Percentiles rank a stretch among this genome's conserved stretches.
phyloP scores from a whole-genome alignment of 2,329 filamentous ascomycete species.

The Teratosphaeria epicoccoides region DNA sequence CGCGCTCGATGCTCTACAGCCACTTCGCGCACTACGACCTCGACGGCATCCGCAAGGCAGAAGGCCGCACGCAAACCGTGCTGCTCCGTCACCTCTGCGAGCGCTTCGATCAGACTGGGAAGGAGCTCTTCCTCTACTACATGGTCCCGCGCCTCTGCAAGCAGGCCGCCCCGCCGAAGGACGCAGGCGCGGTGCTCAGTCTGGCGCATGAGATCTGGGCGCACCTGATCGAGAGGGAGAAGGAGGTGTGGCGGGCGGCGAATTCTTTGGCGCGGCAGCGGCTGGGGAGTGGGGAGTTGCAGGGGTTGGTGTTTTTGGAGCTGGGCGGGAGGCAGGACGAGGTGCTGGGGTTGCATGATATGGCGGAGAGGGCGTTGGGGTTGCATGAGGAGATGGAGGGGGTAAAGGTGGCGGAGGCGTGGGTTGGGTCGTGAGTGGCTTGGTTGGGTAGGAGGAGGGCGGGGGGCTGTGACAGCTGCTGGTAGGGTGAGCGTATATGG shows the following conservation, averaged over 20 bases:
- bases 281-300: slow-evolving; percentile 10
- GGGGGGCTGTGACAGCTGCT: too few relatives aligned
- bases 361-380: slow-evolving; percentile 1
- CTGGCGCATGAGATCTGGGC: slow-evolving; percentile 9
- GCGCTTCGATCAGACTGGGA: slow-evolving; percentile 10
- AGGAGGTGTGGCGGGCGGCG: slow-evolving; percentile 7
- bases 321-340: slow-evolving; percentile 7
- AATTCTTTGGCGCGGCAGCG: slow-evolving; percentile 6
- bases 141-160: slow-evolving; percentile 11
- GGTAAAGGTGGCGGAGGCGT: background rate
- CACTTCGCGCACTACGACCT: slow-evolving; percentile 11
- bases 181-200: slow-evolving; percentile 9
- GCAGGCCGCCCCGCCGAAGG: slow-evolving; percentile 6
- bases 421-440: too few relatives aligned
- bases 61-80: slow-evolving; percentile 10
- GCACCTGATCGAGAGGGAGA: slow-evolving; percentile 1
- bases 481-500: too few relatives aligned
- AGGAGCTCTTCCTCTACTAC: slow-evolving; percentile 13
- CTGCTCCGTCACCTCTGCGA: slow-evolving; percentile 13
- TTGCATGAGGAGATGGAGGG: background rate
- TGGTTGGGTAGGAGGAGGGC: too few relatives aligned
- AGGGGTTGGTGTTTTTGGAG: slow-evolving; percentile 7
- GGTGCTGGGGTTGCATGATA: slow-evolving; percentile 10
- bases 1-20: slow-evolving; percentile 11
- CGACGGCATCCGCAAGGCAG: slow-evolving; percentile 5